Conservation (phyloP, 495 filamentous ascomycete genomes). For the Diplogelasinospora grovesii region DNA sequence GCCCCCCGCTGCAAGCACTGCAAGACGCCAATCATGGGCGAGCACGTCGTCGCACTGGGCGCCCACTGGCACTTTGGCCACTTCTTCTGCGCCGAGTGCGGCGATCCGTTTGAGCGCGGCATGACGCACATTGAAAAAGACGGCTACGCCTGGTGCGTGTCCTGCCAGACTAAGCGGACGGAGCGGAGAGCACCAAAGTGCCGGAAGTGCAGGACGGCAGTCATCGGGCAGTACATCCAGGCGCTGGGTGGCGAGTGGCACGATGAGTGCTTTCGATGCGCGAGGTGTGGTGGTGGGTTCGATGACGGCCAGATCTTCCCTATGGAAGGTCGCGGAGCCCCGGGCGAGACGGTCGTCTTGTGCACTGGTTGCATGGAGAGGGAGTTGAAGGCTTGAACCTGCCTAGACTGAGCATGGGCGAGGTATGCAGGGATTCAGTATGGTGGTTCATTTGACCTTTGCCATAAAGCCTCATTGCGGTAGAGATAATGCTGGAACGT, state of each 20-base stretch:
- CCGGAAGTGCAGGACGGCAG: conserved; percentile 72
- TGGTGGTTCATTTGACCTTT: too few relatives aligned
- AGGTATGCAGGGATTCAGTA: too few relatives aligned
- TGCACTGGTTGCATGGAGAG: conserved; percentile 44
- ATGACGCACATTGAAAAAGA: conserved; percentile 96
- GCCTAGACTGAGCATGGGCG: too few relatives aligned
- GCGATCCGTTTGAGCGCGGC: conserved; percentile 79
- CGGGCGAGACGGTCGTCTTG: conserved; percentile 37
- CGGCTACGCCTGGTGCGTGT: conserved; percentile 96
- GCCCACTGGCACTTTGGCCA: conserved; percentile 95
- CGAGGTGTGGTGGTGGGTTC: conserved; percentile 43
- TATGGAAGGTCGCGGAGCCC: conserved; percentile 30
- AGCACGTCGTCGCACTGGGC: conserved; percentile 88
- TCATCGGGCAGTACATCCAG: conserved; percentile 77
- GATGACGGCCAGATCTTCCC: conserved; percentile 52
- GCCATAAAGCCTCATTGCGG: too few relatives aligned
- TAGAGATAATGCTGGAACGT: too few relatives aligned
- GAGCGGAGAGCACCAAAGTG: conserved; percentile 69
- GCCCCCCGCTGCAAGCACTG: conserved; percentile 92
- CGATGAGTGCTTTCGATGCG: conserved; percentile 80
- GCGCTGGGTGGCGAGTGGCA: conserved; percentile 95
- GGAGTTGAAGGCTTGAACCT: conserved; percentile 44
- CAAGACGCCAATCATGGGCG: conserved; percentile 96
- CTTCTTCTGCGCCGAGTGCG: conserved; percentile 99
- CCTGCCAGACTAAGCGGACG: conserved; percentile 86